Conservation (phyloP, 495 filamentous ascomycete genomes). For the Xylaria scruposa region DNA sequence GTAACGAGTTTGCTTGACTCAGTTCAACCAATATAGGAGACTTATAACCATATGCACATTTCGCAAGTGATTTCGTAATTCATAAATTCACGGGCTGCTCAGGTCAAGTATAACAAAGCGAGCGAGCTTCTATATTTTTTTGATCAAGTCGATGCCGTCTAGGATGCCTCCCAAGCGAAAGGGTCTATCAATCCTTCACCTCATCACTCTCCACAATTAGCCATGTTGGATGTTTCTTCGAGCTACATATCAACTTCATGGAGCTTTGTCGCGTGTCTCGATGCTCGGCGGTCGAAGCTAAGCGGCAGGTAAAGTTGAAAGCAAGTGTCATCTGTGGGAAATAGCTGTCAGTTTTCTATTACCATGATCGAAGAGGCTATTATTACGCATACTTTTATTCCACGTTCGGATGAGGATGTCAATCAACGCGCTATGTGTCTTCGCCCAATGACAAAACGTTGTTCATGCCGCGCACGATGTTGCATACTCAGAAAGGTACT, state of each 20-base stretch:
- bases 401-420: neutral
- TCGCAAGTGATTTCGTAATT: neutral
- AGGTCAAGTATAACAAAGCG: neutral
- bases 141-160: neutral
- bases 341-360: neutral
- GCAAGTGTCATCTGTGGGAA: neutral
- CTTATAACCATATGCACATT: neutral
- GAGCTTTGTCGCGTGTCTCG: neutral
- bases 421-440: neutral
- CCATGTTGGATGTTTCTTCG: neutral
- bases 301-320: no score
- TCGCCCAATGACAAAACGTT: neutral
- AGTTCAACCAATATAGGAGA: neutral
- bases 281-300: neutral
- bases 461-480: neutral
- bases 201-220: neutral
- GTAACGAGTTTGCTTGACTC: no score
- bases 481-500: neutral
- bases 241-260: neutral
- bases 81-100: neutral
- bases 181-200: neutral
- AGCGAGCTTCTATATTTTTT: neutral
- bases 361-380: neutral
- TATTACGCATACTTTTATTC: neutral
- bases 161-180: neutral